Evolutionary conservation across 83 land plant genomes (phyloP).

Genomic region (Diphasiastrum complanatum): DNA sequence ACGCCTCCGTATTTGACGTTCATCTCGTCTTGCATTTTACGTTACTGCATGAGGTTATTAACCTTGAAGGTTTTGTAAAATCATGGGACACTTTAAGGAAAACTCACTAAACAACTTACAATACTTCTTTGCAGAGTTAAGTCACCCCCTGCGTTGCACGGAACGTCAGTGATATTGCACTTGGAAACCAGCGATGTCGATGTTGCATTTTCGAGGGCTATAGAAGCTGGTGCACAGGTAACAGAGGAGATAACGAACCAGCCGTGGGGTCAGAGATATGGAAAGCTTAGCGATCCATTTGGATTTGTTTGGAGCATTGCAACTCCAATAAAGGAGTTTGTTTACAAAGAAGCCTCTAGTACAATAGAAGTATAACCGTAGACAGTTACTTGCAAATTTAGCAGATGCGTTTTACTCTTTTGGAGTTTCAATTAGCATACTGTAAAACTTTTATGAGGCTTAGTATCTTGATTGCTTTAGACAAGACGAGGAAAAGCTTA

Average conservation of each 20-base stretch:
- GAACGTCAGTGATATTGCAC: conserved; percentile 32
- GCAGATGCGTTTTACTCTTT: too few relatives aligned
- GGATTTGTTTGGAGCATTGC: conserved; percentile 57
- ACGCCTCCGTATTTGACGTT: too few relatives aligned
- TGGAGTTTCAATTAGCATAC: too few relatives aligned
- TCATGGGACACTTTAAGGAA: too few relatives aligned
- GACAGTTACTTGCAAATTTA: too few relatives aligned
- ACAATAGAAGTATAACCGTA: too few relatives aligned
- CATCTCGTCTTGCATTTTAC: too few relatives aligned
- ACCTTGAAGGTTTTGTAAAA: neutral
- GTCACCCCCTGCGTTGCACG: conserved; percentile 20
- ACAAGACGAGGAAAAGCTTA: too few relatives aligned
- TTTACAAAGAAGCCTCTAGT: too few relatives aligned
- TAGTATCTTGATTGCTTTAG: too few relatives aligned
- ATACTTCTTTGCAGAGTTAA: conserved; percentile 34
- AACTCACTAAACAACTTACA: neutral
- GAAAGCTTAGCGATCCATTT: conserved; percentile 66
- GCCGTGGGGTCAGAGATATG: conserved; percentile 47
- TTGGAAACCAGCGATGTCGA: conserved; percentile 60
- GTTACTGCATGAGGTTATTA: neutral
- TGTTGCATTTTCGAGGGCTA: conserved; percentile 44
- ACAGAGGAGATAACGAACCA: conserved; percentile 40
- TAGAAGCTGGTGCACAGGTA: conserved; percentile 48
- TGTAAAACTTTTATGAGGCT: too few relatives aligned
- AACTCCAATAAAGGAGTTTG: conserved; percentile 16